phyloP scores from a whole-genome alignment of 2,329 filamentous ascomycete genomes.

The Trichoderma aggressivum region DNA sequence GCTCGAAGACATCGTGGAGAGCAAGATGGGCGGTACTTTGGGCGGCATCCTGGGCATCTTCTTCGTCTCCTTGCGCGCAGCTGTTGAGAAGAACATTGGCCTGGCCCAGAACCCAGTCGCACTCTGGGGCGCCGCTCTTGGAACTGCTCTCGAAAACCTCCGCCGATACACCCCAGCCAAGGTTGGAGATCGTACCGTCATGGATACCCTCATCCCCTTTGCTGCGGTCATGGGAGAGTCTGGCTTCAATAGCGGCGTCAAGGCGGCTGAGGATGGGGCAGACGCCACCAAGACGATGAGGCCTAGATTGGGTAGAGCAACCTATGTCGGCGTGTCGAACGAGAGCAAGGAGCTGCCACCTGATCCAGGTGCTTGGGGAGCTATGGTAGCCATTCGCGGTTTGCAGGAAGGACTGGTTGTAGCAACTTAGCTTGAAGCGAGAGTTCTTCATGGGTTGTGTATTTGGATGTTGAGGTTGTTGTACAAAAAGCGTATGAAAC shows the following conservation, averaged over 20 bases:
- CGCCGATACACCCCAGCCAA: constrained; percentile 52
- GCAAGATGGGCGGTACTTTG: constrained; percentile 52
- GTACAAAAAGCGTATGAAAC: neutral
- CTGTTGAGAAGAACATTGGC: constrained; percentile 38
- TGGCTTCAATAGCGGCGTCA: constrained; percentile 54
- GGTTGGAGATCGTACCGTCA: constrained; percentile 54
- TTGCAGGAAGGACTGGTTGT: constrained; percentile 29
- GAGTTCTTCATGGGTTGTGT: neutral
- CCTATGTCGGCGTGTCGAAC: constrained; percentile 60
- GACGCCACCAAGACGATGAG: constrained; percentile 62
- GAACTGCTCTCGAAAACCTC: constrained; percentile 45
- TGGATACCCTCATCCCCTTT: constrained; percentile 56
- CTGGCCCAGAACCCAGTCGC: constrained; percentile 34
- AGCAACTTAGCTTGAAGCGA: neutral
- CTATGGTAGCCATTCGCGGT: constrained; percentile 53
- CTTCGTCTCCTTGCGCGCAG: constrained; percentile 46
- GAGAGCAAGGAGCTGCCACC: constrained; percentile 54
- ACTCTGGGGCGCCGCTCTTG: constrained; percentile 44
- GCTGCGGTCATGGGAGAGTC: constrained; percentile 45
- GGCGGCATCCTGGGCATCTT: constrained; percentile 54
- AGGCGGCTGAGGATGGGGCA: constrained; percentile 57
- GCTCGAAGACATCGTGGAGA: constrained; percentile 54
- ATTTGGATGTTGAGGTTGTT: neutral
- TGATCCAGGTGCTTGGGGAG: constrained; percentile 69
- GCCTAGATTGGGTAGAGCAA: constrained; percentile 63